These are phyloP conservation scores for Candida ovalis DNA, from an alignment of 805 yeast genomes.

Conservation along the genomic window DNA sequence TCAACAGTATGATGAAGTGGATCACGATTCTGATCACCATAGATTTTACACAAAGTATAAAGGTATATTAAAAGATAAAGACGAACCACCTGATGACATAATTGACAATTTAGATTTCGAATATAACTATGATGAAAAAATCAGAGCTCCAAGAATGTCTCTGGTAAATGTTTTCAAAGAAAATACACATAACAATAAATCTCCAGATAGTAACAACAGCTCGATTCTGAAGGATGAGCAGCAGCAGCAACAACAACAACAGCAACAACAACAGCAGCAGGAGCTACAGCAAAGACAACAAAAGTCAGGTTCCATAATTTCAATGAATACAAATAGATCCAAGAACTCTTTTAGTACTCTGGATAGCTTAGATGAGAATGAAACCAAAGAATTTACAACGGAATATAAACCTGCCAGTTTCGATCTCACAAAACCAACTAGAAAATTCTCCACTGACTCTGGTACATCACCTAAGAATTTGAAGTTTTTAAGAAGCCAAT, in stretches of 20 bases:
- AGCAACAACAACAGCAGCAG: not conserved
- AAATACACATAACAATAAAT: constrained; percentile 3
- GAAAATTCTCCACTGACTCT: constrained; percentile 30
- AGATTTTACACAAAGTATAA: constrained; percentile 28
- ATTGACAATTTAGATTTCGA: constrained; percentile 26
- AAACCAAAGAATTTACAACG: not conserved
- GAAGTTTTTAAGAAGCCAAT: constrained; percentile 2
- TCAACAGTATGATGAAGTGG: constrained; percentile 27
- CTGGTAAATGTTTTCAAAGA: constrained; percentile 22
- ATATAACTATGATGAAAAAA: constrained; percentile 49
- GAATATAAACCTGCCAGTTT: constrained; percentile 44
- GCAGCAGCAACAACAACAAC: not conserved
- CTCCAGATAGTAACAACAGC: not conserved
- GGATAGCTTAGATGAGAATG: constrained; percentile 18
- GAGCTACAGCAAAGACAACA: not conserved
- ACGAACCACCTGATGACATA: constrained; percentile 26
- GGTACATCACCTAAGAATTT: constrained; percentile 7
- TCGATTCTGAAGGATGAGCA: not conserved
- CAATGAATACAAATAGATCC: constrained; percentile 5
- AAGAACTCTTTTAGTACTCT: constrained; percentile 14
- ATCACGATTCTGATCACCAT: constrained; percentile 29
- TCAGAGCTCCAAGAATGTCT: constrained; percentile 53
- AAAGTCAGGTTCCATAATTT: constrained; percentile 10
- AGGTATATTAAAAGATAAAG: constrained; percentile 30
- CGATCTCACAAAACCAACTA: constrained; percentile 39